A percentile compares a stretch with the other conserved stretches of the same genome.
Evolutionary conservation across 192 early-diverging fungal species (phyloP).

Genomic region (Spizellomyces punctatus): DNA sequence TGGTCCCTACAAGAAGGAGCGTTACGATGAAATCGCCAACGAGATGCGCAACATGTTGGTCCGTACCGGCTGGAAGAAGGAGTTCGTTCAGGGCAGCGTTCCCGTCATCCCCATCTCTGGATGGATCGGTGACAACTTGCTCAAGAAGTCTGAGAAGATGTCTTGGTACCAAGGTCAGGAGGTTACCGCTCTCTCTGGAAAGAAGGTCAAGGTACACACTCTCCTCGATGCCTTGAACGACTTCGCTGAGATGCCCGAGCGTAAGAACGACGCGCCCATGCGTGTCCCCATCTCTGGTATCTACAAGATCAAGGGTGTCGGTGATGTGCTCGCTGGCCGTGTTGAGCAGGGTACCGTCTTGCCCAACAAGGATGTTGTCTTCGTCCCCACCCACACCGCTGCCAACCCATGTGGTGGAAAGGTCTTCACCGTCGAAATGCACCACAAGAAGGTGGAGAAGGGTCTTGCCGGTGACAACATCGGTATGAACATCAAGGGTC

Average conservation of each 20-base stretch:
- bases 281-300: slow-evolving; percentile 97
- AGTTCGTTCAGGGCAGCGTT: slow-evolving; percentile 92
- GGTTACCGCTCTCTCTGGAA: slow-evolving; percentile 67
- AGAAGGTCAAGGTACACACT: slow-evolving; percentile 65
- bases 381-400: slow-evolving; percentile 83
- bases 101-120: slow-evolving; percentile 98
- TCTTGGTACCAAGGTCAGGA: slow-evolving; percentile 98
- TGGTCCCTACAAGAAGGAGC: slow-evolving; percentile 84
- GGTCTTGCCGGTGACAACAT: slow-evolving; percentile 96
- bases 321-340: slow-evolving; percentile 96
- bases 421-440: slow-evolving; percentile 98
- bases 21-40: slow-evolving; percentile 96
- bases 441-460: slow-evolving; percentile 89
- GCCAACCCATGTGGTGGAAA: slow-evolving; percentile 89
- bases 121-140: slow-evolving; percentile 98
- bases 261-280: slow-evolving; percentile 92
- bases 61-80: slow-evolving; percentile 88
- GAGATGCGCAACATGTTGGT: slow-evolving; percentile 64
- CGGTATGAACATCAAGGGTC: slow-evolving; percentile 99
- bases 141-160: slow-evolving; percentile 92
- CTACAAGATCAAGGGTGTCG: slow-evolving; percentile 98
- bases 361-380: slow-evolving; percentile 67
- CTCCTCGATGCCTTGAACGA: slow-evolving; percentile 94
- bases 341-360: slow-evolving; percentile 52
- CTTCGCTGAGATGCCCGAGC: slow-evolving; percentile 82